Base-by-base conservation (phyloP, 371 early-diverging fungal genomes). In the Capillidium heterosporum region DNA sequence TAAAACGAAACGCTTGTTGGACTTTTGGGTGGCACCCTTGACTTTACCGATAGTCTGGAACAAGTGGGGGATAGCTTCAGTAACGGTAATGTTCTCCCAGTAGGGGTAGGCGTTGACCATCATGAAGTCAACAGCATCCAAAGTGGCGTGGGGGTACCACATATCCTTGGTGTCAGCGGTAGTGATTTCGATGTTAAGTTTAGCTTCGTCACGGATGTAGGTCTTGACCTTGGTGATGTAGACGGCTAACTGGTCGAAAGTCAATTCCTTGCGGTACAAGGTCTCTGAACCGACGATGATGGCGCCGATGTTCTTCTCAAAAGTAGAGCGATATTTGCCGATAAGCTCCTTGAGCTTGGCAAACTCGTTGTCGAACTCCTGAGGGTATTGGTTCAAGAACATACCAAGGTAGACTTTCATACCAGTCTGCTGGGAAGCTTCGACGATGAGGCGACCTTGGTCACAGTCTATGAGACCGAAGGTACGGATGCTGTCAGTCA, bases 61-160 rank as follows among this genome's bases (percentile, higher is more conserved):
- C 26, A 57, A 23, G 39, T 57, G 48, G 17, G 31, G 7, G 17
- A 49, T 41, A 27, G 49, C 57, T 26, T 48, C 19, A 4, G 48
- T 15, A 24, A 57, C 41, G 1, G 48, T 32, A n/a, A 57, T 48
- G 13, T 17, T 19, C 15, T 57, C 57, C 48, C 48, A 57, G 29
- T 57, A 57, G 11, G 57, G 57, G 40, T 57, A 48, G 3, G 49
- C 40, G 41, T 57, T 57, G 23, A 48, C 48, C 48, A 57, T 24
- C 40, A 57, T 57, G 40, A 57, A 26, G 26, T 57, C 57, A 17
- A 57, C 57, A 1, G 49, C 57, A 32, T 57, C 48, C 8, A 57
- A 43, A 10, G 43, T 40, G 17, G 55, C 23, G 19, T 40, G 43
- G 7, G 41, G 55, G 24, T 55, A 55, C 55, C 55, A 55, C 26